These are phyloP conservation scores for Poa annua DNA, from an alignment of 176 grass and related monocot genomes.

Conservation along the genomic window DNA sequence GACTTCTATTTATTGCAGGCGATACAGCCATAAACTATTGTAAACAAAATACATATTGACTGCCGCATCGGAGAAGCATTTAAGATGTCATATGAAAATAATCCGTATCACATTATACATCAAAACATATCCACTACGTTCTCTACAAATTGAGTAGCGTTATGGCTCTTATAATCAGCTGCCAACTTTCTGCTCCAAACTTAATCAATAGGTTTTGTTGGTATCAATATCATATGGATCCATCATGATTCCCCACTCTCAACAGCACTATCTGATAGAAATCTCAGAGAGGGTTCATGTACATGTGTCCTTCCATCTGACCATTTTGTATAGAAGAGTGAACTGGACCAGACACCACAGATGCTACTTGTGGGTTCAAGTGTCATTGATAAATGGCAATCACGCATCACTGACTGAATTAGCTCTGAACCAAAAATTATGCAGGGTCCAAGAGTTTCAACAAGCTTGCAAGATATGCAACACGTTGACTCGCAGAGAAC, in stretches of 20 bases:
- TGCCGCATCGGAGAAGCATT: conserved; percentile 1
- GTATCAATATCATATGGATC: conserved; percentile 3
- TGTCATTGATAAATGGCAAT: background rate
- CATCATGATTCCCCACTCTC: conserved; percentile 9
- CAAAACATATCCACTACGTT: background rate
- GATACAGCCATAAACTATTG: background rate
- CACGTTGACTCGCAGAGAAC: background rate
- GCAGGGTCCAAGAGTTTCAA: background rate
- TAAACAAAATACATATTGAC: background rate
- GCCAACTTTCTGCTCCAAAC: background rate
- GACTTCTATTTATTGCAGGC: background rate
- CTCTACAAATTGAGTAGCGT: conserved; percentile 30
- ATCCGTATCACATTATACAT: background rate
- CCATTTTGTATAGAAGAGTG: background rate
- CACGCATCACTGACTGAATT: background rate
- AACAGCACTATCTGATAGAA: background rate
- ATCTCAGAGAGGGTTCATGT: background rate
- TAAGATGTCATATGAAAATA: conserved; percentile 3
- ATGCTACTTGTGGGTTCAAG: background rate
- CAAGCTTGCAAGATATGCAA: conserved; percentile 31
- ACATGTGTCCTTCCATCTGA: background rate
- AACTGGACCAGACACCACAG: background rate
- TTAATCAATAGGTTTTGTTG: conserved; percentile 2
- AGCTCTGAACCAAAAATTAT: background rate
- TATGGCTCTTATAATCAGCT: background rate